Evolutionary conservation across 495 filamentous ascomycete species (phyloP).

Genomic region (Penicillium lagena): DNA sequence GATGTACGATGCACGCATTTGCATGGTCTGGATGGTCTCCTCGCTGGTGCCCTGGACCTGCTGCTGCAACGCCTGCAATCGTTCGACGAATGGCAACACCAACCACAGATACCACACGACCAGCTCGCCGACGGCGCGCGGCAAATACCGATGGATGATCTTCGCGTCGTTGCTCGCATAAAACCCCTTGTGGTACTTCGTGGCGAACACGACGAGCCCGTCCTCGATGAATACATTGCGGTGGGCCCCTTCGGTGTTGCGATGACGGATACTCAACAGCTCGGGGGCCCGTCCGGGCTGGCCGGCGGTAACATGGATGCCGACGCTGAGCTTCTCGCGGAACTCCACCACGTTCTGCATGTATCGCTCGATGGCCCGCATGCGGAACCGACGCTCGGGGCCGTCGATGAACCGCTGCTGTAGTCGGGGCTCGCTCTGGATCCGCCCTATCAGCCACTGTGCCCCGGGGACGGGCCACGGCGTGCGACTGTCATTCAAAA

Average conservation of each 20-base stretch:
- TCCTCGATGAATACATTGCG: slow-evolving; percentile 13
- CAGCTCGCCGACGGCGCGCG: background rate
- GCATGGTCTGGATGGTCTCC: background rate
- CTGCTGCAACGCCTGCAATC: slow-evolving; percentile 2
- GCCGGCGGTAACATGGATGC: slow-evolving; percentile 16
- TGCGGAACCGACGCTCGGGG: background rate
- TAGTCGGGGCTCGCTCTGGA: background rate
- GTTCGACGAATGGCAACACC: slow-evolving; percentile 12
- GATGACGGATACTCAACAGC: slow-evolving; percentile 16
- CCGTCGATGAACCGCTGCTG: background rate
- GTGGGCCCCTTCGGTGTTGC: slow-evolving; percentile 5
- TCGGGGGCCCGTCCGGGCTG: slow-evolving; percentile 18
- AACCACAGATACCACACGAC: slow-evolving; percentile 16
- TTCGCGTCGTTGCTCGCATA: slow-evolving; percentile 3
- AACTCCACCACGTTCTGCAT: slow-evolving; percentile 3
- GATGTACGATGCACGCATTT: background rate
- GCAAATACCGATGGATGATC: slow-evolving; percentile 8
- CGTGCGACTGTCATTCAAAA: slow-evolving; percentile 3
- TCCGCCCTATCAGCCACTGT: slow-evolving; percentile 1
- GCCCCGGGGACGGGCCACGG: background rate
- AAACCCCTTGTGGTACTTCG: slow-evolving; percentile 9
- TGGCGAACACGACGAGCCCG: slow-evolving; percentile 1
- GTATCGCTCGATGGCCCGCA: background rate
- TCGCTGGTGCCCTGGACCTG: background rate
- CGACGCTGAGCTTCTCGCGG: slow-evolving; percentile 14